Evolutionary conservation across 495 filamentous ascomycete species (phyloP).

Genomic region (Penicillium nucicola): DNA sequence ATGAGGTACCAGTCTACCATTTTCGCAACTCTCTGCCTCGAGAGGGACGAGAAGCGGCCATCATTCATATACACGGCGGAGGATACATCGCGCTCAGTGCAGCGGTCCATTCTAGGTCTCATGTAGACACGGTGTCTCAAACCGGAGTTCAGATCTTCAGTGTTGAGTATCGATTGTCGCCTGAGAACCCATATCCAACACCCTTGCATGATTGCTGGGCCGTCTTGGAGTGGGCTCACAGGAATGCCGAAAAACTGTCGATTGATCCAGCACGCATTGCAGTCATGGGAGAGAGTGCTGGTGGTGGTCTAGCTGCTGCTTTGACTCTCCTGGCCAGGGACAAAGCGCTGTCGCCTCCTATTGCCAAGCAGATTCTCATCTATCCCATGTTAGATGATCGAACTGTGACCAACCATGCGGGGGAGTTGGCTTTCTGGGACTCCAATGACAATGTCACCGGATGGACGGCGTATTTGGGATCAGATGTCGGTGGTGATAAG

Average conservation of each 20-base stretch:
- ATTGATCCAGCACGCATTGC: constrained; percentile 44
- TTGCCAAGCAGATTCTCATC: constrained; percentile 47
- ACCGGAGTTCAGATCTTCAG: constrained; percentile 19
- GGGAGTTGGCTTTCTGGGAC: constrained; percentile 13
- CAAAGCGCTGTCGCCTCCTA: constrained; percentile 27
- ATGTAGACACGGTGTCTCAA: neutral
- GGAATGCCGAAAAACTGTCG: constrained; percentile 28
- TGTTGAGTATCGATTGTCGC: constrained; percentile 33
- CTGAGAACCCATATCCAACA: constrained; percentile 32
- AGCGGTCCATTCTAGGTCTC: neutral
- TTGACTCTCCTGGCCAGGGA: constrained; percentile 42
- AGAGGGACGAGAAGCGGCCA: constrained; percentile 4
- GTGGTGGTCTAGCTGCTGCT: constrained; percentile 49
- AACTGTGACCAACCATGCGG: constrained; percentile 10
- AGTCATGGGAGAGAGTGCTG: constrained; percentile 49
- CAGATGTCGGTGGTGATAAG: constrained; percentile 10
- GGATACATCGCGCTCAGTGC: constrained; percentile 10
- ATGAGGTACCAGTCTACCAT: constrained; percentile 9
- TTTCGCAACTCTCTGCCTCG: neutral
- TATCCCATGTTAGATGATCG: constrained; percentile 50
- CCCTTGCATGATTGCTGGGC: constrained; percentile 38
- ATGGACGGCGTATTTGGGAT: constrained; percentile 28
- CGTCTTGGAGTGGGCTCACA: constrained; percentile 40
- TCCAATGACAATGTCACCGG: constrained; percentile 23
- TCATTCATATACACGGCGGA: constrained; percentile 14